These are phyloP conservation scores for Inonotus obliquus DNA, from an alignment of 1,284 basidiomycete genomes.

Conservation along the genomic window DNA sequence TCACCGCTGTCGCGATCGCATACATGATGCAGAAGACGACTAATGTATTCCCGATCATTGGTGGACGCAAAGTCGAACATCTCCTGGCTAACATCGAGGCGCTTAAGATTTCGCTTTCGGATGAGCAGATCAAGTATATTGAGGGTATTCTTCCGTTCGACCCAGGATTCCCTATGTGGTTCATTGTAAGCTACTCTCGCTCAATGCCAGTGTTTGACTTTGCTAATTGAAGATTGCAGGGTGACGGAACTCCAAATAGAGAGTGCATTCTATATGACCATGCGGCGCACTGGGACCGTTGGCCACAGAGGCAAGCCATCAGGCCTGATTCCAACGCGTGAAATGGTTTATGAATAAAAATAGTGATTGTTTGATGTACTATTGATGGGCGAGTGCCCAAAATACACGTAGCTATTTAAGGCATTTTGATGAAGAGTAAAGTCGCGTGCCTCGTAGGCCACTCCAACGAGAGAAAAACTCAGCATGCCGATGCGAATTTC, in stretches of 20 bases:
- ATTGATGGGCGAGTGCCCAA: too few relatives aligned
- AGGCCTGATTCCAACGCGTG: neutral
- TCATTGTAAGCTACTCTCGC: constrained; percentile 21
- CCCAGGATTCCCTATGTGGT: constrained; percentile 21
- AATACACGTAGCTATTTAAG: too few relatives aligned
- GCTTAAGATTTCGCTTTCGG: constrained; percentile 24
- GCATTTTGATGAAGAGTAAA: too few relatives aligned
- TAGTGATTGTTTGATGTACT: neutral
- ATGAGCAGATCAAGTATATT: constrained; percentile 22
- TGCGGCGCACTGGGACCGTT: constrained; percentile 6
- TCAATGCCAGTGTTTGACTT: neutral
- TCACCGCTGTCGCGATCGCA: constrained; percentile 19
- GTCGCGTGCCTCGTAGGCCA: too few relatives aligned
- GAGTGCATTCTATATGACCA: neutral
- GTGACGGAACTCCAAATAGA: constrained; percentile 4
- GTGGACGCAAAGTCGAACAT: constrained; percentile 21
- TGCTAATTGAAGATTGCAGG: neutral
- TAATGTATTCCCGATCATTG: constrained; percentile 21
- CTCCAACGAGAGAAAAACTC: too few relatives aligned
- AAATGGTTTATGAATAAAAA: neutral
- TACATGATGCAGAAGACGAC: constrained; percentile 21
- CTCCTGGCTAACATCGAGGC: constrained; percentile 21
- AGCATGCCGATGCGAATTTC: too few relatives aligned
- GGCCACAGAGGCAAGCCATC: constrained; percentile 3
- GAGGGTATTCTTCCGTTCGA: constrained; percentile 25